Conservation (phyloP, 78 protist species). For the Trichosphaerium sp. region DNA sequence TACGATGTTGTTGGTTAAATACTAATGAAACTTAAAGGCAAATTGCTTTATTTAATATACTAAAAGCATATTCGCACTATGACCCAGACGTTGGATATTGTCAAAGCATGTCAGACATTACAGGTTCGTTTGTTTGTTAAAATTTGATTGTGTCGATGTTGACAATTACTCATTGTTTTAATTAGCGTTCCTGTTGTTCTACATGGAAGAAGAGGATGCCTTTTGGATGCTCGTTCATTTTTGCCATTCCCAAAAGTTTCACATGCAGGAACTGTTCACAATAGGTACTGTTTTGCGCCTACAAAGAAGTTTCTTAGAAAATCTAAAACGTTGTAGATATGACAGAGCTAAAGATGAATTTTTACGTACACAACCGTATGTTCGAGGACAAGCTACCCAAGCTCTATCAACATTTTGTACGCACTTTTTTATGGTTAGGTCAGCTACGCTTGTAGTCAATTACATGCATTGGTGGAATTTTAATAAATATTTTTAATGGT, state of each 20-base stretch:
- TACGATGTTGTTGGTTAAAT: too few species aligned
- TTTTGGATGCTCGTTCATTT: conserved; percentile 51
- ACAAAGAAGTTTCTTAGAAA: too few species aligned
- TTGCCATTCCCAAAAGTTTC: conserved; percentile 14
- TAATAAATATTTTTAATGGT: not conserved
- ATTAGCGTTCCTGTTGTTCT: conserved; percentile 49
- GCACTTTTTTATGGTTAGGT: not conserved
- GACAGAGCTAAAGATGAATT: not conserved
- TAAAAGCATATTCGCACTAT: conserved; percentile 48
- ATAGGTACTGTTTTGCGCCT: conserved; percentile 5
- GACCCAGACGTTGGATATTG: conserved; percentile 61
- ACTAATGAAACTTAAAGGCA: not conserved
- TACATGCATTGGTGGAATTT: not conserved
- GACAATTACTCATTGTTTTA: too few species aligned
- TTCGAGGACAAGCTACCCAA: not conserved
- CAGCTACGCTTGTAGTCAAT: not conserved
- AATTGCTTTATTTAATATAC: conserved; percentile 27
- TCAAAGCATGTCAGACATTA: conserved; percentile 59
- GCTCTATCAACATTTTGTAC: not conserved
- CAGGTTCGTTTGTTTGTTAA: too few species aligned
- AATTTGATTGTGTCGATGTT: too few species aligned
- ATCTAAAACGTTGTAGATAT: too few species aligned
- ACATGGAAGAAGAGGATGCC: conserved; percentile 57
- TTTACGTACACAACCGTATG: not conserved
- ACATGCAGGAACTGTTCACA: conserved; percentile 37